Evolutionary conservation across 257 asterid genomes (phyloP).

Genomic region (Solanum lycopersicoides): DNA sequence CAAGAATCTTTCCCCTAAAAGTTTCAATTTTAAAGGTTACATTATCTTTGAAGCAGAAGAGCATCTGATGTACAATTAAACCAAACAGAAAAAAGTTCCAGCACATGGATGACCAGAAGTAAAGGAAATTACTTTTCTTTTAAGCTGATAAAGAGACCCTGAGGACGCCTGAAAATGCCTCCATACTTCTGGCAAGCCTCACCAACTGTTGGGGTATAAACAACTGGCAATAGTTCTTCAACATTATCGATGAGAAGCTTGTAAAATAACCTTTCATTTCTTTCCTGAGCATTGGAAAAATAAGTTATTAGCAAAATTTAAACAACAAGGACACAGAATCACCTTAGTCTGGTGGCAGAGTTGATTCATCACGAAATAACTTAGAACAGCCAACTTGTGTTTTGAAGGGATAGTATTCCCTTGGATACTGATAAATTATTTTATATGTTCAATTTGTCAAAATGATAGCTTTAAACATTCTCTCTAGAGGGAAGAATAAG

Average conservation of each 20-base stretch:
- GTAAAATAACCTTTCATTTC: slow-evolving; percentile 83
- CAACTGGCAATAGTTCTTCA: slow-evolving; percentile 87
- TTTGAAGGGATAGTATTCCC: not conserved
- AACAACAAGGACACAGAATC: not conserved
- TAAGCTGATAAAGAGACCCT: slow-evolving; percentile 88
- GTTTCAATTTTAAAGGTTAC: not conserved
- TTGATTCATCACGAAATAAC: not conserved
- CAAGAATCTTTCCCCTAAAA: slow-evolving; percentile 74
- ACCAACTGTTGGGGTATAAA: slow-evolving; percentile 88
- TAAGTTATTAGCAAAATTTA: not conserved
- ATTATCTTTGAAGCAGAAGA: not conserved
- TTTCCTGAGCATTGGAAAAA: slow-evolving; percentile 44
- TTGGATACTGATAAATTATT: not conserved
- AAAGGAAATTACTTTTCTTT: slow-evolving; percentile 54
- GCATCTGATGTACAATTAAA: not conserved
- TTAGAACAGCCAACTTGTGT: not conserved
- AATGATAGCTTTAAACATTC: not conserved
- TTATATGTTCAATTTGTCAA: not conserved
- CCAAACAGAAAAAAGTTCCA: not conserved
- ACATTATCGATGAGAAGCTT: slow-evolving; percentile 85
- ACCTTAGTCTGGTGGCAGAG: not conserved
- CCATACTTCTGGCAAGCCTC: slow-evolving; percentile 98
- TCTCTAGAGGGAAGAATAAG: not conserved
- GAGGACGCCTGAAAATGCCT: slow-evolving; percentile 85
- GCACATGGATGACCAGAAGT: not conserved